Percentiles rank a stretch among this genome's conserved stretches.
Conservation (phyloP, 73 alveolate species). For the Durusdinium trenchii region DNA sequence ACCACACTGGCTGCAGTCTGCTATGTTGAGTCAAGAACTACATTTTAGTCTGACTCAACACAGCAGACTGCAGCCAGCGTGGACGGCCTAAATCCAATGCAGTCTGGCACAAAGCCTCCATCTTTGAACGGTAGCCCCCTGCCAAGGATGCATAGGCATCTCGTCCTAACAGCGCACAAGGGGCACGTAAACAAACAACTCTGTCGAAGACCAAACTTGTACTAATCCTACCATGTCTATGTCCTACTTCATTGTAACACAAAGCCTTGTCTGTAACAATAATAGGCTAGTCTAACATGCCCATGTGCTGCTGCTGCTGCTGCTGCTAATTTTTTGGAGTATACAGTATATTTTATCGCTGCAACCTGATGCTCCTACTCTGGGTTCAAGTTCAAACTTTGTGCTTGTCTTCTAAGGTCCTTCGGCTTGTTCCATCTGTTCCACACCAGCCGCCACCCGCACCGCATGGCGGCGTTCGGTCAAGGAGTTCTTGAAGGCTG, state of each 20-base stretch:
- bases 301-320: background rate
- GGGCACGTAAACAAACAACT: background rate
- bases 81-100: background rate
- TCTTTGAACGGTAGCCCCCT: slow-evolving; percentile 72
- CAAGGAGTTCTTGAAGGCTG: slow-evolving; percentile 86
- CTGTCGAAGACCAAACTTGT: background rate
- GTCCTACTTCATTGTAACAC: background rate
- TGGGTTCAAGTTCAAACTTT: too few species aligned
- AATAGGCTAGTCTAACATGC: background rate
- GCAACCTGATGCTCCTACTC: background rate
- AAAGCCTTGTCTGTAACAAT: background rate
- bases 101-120: background rate
- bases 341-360: background rate
- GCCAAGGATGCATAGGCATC: slow-evolving; percentile 79
- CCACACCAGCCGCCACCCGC: slow-evolving; percentile 95
- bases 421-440: slow-evolving; percentile 60
- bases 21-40: background rate
- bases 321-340: background rate
- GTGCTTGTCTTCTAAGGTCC: too few species aligned
- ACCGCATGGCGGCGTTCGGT: slow-evolving; percentile 94
- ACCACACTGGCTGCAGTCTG: background rate
- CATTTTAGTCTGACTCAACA: background rate
- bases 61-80: background rate
- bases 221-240: too few species aligned
- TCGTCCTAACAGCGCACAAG: background rate